Percentiles rank a stretch among this genome's conserved stretches.
Evolutionary conservation across 2,329 filamentous ascomycete genomes (phyloP).

Genomic region (Monosporascus sp.): DNA sequence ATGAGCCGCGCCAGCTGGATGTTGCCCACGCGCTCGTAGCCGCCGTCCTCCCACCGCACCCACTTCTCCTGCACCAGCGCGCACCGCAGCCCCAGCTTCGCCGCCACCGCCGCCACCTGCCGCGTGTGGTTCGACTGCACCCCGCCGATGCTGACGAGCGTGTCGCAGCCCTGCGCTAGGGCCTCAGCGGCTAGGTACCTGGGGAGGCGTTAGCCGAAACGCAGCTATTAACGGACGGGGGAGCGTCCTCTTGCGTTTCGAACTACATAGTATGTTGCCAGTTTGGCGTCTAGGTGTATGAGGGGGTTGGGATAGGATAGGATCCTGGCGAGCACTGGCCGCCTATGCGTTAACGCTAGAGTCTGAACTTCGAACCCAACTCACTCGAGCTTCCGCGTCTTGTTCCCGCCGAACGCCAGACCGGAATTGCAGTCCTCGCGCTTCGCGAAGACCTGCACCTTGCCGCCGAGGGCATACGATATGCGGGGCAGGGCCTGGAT

Average conservation of each 20-base stretch:
- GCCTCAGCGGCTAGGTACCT: slow-evolving; percentile 63
- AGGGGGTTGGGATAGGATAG: too few species aligned
- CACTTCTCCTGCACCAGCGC: slow-evolving; percentile 62
- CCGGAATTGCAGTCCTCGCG: slow-evolving; percentile 67
- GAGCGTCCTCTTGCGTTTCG: neutral
- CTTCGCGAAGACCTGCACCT: slow-evolving; percentile 63
- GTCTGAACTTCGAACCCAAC: slow-evolving; percentile 4
- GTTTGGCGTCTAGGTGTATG: too few species aligned
- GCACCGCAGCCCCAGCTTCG: slow-evolving; percentile 50
- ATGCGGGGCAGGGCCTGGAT: slow-evolving; percentile 64
- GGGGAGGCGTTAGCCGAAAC: neutral
- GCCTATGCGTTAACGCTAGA: neutral
- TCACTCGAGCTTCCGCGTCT: slow-evolving; percentile 62
- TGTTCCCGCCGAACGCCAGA: slow-evolving; percentile 64
- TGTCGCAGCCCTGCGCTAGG: slow-evolving; percentile 49
- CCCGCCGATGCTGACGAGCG: slow-evolving; percentile 62
- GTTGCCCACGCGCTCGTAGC: slow-evolving; percentile 63
- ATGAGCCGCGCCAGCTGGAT: slow-evolving; percentile 65
- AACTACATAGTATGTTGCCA: too few species aligned
- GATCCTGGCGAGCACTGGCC: too few species aligned
- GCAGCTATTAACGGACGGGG: neutral
- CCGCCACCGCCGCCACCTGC: slow-evolving; percentile 58
- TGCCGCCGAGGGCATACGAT: slow-evolving; percentile 52
- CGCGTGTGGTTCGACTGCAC: slow-evolving; percentile 68
- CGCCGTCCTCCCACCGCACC: slow-evolving; percentile 56